Evolutionary conservation across 2,329 filamentous ascomycete genomes (phyloP).

Genomic region (Microdochium trichocladiopsis): DNA sequence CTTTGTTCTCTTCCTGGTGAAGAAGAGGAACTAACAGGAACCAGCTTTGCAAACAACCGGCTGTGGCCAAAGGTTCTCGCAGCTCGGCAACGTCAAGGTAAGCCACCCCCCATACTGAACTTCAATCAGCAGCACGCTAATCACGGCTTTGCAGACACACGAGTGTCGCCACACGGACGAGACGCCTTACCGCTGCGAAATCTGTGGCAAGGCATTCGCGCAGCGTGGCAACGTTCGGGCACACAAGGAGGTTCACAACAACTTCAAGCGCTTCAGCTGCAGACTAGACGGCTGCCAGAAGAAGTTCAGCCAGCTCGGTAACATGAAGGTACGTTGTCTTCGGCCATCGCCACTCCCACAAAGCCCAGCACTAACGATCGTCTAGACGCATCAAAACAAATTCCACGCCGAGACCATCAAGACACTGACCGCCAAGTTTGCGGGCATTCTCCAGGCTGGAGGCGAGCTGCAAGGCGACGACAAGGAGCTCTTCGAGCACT

Average conservation of each 20-base stretch:
- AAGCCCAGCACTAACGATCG: background rate
- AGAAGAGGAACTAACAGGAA: slow-evolving; percentile 3
- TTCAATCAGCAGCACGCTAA: slow-evolving; percentile 6
- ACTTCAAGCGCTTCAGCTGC: slow-evolving; percentile 74
- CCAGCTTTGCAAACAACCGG: slow-evolving; percentile 62
- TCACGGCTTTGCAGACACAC: slow-evolving; percentile 55
- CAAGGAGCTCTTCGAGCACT: slow-evolving; percentile 76
- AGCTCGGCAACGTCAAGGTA: slow-evolving; percentile 84
- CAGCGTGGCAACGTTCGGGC: slow-evolving; percentile 81
- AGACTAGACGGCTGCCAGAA: slow-evolving; percentile 79
- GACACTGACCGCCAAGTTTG: slow-evolving; percentile 64
- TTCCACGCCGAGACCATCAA: slow-evolving; percentile 75
- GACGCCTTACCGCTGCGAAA: slow-evolving; percentile 72
- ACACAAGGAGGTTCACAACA: slow-evolving; percentile 74
- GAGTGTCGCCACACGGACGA: slow-evolving; percentile 83
- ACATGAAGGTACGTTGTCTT: slow-evolving; percentile 63
- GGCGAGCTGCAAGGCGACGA: slow-evolving; percentile 63
- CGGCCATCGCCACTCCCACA: slow-evolving; percentile 5
- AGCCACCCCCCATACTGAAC: slow-evolving; percentile 15
- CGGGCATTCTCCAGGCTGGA: slow-evolving; percentile 41
- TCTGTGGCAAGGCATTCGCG: slow-evolving; percentile 76
- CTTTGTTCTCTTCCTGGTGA: background rate
- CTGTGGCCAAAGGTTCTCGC: slow-evolving; percentile 78
- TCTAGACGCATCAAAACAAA: slow-evolving; percentile 83
- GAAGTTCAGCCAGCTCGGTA: slow-evolving; percentile 82